Evolutionary conservation across 495 filamentous ascomycete genomes (phyloP), one percentile per base, ranked within the genome.

Genomic region (Tuber brumale): DNA sequence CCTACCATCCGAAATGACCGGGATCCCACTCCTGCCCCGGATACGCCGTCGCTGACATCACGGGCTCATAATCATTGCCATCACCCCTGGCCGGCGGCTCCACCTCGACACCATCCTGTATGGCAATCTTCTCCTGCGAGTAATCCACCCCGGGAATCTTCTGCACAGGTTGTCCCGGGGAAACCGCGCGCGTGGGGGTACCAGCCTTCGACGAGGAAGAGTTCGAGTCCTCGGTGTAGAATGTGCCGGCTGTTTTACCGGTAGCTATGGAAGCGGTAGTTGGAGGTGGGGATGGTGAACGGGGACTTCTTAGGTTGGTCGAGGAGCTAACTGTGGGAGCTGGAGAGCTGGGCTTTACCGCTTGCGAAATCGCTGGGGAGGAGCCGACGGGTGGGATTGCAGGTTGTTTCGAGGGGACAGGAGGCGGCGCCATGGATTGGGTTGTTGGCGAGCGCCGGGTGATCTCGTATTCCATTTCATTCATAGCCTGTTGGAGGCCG

Each of bases 21-120:
- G 92, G 92, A 82, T 89, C 89, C 92, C 92, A 94, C 84, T 93
- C 92, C 85, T 94, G 92, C 1, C 92, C 92, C 3, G 92, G 92
- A 81, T 93, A 95, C 42, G 90, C 89, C 18, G 92, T 94, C 12
- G 91, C 90, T 66, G 87, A 91, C 92, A 95, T 95, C 45, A 87
- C 82, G 48, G 88, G 86, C 69, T 86, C 86, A 37, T 91, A 90
- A 41, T 85, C 84, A 3, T 86, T 87, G 27, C 89, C 87, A 51
- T 88, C 86, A 42, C 84, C 84, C 73, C 45, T 76, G 23, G 43
- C 23, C 14, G 51, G 43, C 37, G 77, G 69, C 46, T 75, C 74
- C 16, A 77, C 78, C 61, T 80, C 39, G 41, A 80, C 46, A 43
- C 79, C 78, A n/a, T 79, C 69, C 37, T 80, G 78, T 43, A 80